Evolutionary conservation across 768 basidiomycete genomes (phyloP).

Genomic region (Lyophyllum shimeji): DNA sequence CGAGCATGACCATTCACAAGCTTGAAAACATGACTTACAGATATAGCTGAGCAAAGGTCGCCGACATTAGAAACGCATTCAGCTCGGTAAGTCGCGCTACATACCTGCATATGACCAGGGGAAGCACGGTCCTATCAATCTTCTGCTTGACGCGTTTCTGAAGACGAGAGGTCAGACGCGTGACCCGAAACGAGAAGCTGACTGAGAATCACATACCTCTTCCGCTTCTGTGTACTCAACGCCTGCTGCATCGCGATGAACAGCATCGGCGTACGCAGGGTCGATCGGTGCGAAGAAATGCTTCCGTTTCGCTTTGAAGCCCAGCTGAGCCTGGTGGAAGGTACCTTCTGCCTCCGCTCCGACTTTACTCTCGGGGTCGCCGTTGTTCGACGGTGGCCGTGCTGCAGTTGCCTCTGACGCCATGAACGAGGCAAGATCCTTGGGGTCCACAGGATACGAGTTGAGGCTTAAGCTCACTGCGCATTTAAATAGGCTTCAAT

Average conservation of each 20-base stretch:
- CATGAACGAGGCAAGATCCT: neutral
- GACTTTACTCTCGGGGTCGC: constrained; percentile 8
- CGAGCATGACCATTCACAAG: too few relatives aligned
- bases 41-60: constrained; percentile 35
- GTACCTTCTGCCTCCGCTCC: constrained; percentile 35
- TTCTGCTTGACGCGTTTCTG: constrained; percentile 46
- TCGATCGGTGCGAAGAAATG: constrained; percentile 51
- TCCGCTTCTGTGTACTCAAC: constrained; percentile 51
- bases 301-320: constrained; percentile 38
- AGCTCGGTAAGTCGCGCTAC: constrained; percentile 5
- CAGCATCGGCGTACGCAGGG: constrained; percentile 44
- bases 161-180: neutral
- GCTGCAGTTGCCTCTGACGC: neutral
- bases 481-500: neutral
- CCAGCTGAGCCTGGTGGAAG: constrained; percentile 39
- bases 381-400: neutral
- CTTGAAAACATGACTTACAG: too few relatives aligned
- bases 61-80: neutral
- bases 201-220: constrained; percentile 32
- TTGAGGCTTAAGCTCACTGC: neutral
- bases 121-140: constrained; percentile 51
- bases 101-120: constrained; percentile 50
- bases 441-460: constrained; percentile 9
- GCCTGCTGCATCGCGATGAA: constrained; percentile 46
- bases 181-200: neutral